Conservation (phyloP, 2,329 filamentous ascomycete genomes). For the Fusarium albosuccineum region DNA sequence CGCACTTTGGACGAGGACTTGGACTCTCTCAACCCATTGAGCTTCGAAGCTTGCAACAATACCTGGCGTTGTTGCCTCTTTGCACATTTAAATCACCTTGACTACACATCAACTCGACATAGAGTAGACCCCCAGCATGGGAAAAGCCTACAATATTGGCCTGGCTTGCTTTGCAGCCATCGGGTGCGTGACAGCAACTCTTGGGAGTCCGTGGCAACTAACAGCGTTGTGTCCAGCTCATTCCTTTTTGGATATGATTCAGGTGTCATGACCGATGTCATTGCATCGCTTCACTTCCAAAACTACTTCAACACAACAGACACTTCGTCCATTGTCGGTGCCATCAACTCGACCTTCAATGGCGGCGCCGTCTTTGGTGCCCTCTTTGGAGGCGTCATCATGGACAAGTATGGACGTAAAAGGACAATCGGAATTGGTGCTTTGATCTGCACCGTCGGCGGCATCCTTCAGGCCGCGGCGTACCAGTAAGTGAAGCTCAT, state of each 20-base stretch:
- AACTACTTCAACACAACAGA: conserved; percentile 64
- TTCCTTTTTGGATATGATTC: conserved; percentile 60
- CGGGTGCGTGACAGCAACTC: conserved; percentile 47
- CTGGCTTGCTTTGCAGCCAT: conserved; percentile 58
- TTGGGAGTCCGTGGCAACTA: background rate
- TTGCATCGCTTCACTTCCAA: conserved; percentile 66
- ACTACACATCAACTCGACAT: background rate
- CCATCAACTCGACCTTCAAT: conserved; percentile 70
- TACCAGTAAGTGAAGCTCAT: conserved; percentile 38
- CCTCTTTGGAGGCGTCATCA: conserved; percentile 54
- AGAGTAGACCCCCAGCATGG: conserved; percentile 48
- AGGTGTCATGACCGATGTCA: conserved; percentile 61
- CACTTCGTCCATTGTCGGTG: conserved; percentile 60
- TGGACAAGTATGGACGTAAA: conserved; percentile 68
- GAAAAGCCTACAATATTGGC: conserved; percentile 54
- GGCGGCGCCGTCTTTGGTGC: conserved; percentile 46
- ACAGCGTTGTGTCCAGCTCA: conserved; percentile 42
- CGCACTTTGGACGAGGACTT: background rate
- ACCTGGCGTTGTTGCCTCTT: background rate
- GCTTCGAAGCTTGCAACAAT: background rate
- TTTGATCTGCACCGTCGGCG: conserved; percentile 64
- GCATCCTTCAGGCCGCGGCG: conserved; percentile 65
- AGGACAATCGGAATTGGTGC: conserved; percentile 67
- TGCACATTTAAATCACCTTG: background rate
- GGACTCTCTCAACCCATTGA: background rate